Base-by-base conservation (phyloP, 768 basidiomycete genomes). In the Myochromella boudieri region DNA sequence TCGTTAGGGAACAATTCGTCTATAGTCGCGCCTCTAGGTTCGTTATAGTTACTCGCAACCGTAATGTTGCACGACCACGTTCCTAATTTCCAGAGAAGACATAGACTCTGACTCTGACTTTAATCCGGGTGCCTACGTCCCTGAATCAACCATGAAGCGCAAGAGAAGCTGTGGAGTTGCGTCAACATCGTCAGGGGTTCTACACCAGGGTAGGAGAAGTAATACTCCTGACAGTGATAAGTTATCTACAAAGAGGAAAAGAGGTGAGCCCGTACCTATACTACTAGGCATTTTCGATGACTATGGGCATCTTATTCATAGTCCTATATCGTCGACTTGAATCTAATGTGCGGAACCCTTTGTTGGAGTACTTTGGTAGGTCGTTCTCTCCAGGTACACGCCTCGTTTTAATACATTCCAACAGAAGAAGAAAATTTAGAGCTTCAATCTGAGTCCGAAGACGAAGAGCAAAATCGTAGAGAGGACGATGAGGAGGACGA, bases 381-480 rank as follows among this genome's bases (percentile, higher is more conserved):
- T 32, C 25, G 8, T 44, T 25, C n/a, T 26, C 9, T 12, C 27
- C 29, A 39, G 11, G 22, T 42, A 20, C 17, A 15, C 26, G 1
- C 25, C 7, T 4, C 15, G 21, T 8, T 39, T 8, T 39, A 31
- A 29, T 11, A 32, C 20, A 40, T 42, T 8, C 14, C 41, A 12
- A 17, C 1, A 55, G 37, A 48, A 71, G 75, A 62, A 6, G 57
- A 67, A 47, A 68, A 74, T 34, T 54, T 83, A 29, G 74, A 72
- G 29, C 56, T 82, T 14, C 75, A 78, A 24, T 81, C 80, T 21
- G 80, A 72, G 17, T 77, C 75, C 6, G 80, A 81, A 52, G 70
- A 62, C 9, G 52, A 60, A 6, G 61, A 59, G 26, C 44, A 46
- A 27, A 36, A 52, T 3, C 56, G 59, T 5, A 43, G 51, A 26